These are phyloP conservation scores for Exophiala sp. DNA, from an alignment of 2,329 filamentous ascomycete genomes.

Conservation along the genomic window DNA sequence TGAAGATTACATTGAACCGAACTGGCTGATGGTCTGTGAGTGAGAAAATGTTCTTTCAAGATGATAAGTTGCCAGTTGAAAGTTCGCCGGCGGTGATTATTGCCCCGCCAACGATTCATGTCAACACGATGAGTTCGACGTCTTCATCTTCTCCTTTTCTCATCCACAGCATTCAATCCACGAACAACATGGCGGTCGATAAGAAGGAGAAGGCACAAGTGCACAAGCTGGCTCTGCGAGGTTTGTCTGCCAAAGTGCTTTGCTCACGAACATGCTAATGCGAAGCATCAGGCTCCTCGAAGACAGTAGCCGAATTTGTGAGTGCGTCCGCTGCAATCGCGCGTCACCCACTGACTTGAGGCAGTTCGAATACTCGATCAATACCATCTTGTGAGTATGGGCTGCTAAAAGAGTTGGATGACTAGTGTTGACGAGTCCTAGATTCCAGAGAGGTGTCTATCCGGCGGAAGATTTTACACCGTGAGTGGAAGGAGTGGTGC, in stretches of 20 bases:
- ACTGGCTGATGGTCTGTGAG: background rate
- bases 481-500: constrained; percentile 45
- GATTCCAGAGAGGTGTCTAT: constrained; percentile 77
- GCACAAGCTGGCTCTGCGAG: constrained; percentile 78
- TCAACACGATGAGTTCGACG: constrained; percentile 10
- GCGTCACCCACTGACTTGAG: constrained; percentile 21
- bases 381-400: constrained; percentile 76
- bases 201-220: constrained; percentile 72
- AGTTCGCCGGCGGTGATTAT: constrained; percentile 5
- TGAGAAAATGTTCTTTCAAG: constrained; percentile 1
- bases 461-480: constrained; percentile 95
- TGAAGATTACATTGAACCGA: constrained; percentile 3
- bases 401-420: background rate
- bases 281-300: constrained; percentile 57
- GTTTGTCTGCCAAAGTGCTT: constrained; percentile 27
- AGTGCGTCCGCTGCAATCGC: constrained; percentile 35
- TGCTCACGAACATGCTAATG: constrained; percentile 4
- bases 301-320: constrained; percentile 92
- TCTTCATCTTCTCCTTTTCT: background rate
- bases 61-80: too few relatives aligned
- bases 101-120: constrained; percentile 15
- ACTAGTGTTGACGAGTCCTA: constrained; percentile 34
- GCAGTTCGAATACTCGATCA: constrained; percentile 92
- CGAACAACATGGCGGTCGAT: constrained; percentile 28
- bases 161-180: constrained; percentile 4